Percentiles rank a stretch among this genome's conserved stretches.
Conservation (phyloP, 805 yeast genomes). For the Candida gorgasii region DNA sequence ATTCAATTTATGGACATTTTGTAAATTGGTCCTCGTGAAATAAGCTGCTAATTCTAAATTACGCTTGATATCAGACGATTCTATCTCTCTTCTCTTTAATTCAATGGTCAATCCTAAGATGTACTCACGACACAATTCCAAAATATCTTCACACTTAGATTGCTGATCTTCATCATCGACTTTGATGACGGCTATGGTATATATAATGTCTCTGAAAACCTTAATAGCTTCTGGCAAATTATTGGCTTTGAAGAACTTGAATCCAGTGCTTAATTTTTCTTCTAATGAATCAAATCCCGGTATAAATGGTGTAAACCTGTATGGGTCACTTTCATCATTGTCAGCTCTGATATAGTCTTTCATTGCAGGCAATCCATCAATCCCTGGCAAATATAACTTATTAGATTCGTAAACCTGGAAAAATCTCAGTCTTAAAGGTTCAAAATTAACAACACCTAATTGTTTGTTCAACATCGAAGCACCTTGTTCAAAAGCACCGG, state of each 20-base stretch:
- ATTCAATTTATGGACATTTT: constrained; percentile 78
- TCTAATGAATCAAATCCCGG: constrained; percentile 74
- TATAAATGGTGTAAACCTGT: constrained; percentile 57
- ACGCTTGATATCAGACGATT: constrained; percentile 70
- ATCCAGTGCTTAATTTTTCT: constrained; percentile 66
- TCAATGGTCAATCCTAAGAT: constrained; percentile 92
- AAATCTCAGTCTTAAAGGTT: constrained; percentile 82
- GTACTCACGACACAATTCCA: constrained; percentile 81
- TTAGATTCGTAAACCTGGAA: constrained; percentile 80
- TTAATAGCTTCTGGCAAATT: constrained; percentile 80
- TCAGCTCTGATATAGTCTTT: constrained; percentile 67
- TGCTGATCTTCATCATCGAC: constrained; percentile 78
- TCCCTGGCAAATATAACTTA: constrained; percentile 72
- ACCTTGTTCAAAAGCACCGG: constrained; percentile 96
- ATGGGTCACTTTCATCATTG: constrained; percentile 54
- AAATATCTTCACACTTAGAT: constrained; percentile 66
- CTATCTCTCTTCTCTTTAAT: constrained; percentile 79
- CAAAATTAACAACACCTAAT: constrained; percentile 81
- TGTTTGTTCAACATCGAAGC: constrained; percentile 90
- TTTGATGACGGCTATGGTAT: constrained; percentile 68
- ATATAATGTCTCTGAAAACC: constrained; percentile 75
- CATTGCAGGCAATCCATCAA: constrained; percentile 72
- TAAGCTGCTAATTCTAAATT: constrained; percentile 94
- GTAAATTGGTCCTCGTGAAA: constrained; percentile 83
- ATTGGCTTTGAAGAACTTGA: constrained; percentile 79